Evolutionary conservation across 2,329 filamentous ascomycete genomes (phyloP).

Genomic region (Nothopassalora personata): DNA sequence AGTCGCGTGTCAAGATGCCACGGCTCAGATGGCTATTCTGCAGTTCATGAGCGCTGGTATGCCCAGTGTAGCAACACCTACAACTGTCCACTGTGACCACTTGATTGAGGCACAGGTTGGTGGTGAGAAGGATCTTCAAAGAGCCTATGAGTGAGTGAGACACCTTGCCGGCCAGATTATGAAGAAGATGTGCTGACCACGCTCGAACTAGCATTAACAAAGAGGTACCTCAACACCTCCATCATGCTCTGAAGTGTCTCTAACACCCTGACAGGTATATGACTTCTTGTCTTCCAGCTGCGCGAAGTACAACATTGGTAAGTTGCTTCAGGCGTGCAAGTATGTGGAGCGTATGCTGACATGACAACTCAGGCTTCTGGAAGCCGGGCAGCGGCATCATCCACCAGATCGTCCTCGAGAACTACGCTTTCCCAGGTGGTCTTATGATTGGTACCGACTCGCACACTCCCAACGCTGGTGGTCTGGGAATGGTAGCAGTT

Average conservation of each 20-base stretch:
- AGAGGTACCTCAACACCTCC: too few relatives aligned
- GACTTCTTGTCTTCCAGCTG: too few relatives aligned
- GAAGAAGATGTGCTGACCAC: too few relatives aligned
- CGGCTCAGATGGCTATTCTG: constrained; percentile 98
- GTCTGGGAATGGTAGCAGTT: constrained; percentile 86
- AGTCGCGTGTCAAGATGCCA: constrained; percentile 98
- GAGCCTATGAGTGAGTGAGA: constrained; percentile 80
- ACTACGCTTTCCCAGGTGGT: constrained; percentile 98
- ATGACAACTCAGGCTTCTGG: too few relatives aligned
- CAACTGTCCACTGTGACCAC: constrained; percentile 97
- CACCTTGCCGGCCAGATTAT: too few relatives aligned
- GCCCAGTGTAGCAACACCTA: constrained; percentile 88
- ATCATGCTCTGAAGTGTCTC: too few relatives aligned
- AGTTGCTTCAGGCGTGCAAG: too few relatives aligned
- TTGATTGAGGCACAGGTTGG: constrained; percentile 97
- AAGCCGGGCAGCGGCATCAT: constrained; percentile 98
- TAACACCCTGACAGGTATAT: too few relatives aligned
- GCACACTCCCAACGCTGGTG: constrained; percentile 94
- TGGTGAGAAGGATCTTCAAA: constrained; percentile 62
- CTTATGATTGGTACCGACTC: constrained; percentile 81
- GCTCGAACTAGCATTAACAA: too few relatives aligned
- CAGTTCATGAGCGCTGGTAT: constrained; percentile 99
- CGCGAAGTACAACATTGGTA: constrained; percentile 99
- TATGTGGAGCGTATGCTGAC: too few relatives aligned
- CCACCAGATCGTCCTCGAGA: constrained; percentile 96